A percentile compares a stretch with the other conserved stretches of the same genome.
Evolutionary conservation across 768 basidiomycete genomes (phyloP).

Genomic region (Boletellus ananas): DNA sequence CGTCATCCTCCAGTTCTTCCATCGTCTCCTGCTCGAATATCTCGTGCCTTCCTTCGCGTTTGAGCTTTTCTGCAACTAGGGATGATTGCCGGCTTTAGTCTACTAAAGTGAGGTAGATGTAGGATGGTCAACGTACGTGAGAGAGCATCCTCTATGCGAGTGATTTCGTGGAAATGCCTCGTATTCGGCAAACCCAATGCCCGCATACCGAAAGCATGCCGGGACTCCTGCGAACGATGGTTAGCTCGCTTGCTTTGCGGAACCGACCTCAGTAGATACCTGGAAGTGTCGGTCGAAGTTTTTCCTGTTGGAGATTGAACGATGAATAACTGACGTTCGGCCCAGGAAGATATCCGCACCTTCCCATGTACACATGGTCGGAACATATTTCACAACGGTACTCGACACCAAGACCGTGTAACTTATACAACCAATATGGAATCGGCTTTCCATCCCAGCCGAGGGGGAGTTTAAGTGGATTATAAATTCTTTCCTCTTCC

Average conservation of each 20-base stretch:
- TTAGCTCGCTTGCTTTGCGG: conserved; percentile 12
- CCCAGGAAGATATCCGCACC: conserved; percentile 42
- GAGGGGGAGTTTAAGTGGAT: conserved; percentile 92
- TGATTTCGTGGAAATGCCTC: conserved; percentile 99
- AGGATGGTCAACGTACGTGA: conserved; percentile 57
- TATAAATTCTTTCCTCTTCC: conserved; percentile 95
- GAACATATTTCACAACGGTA: conserved; percentile 98
- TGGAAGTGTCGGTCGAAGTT: conserved; percentile 97
- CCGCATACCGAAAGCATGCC: conserved; percentile 98
- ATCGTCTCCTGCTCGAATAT: conserved; percentile 91
- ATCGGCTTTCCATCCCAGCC: conserved; percentile 99
- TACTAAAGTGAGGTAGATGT: background rate
- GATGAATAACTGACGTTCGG: conserved; percentile 14
- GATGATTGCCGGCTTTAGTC: background rate
- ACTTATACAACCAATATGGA: conserved; percentile 97
- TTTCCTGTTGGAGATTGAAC: conserved; percentile 51
- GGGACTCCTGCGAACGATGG: conserved; percentile 62
- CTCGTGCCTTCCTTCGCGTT: conserved; percentile 93
- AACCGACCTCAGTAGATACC: conserved; percentile 35
- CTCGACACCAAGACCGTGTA: conserved; percentile 97
- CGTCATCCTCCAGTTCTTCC: conserved; percentile 97
- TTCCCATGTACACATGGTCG: conserved; percentile 94
- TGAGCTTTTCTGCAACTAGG: conserved; percentile 93
- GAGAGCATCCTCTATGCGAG: conserved; percentile 93
- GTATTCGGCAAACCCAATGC: conserved; percentile 96